Conservation (phyloP, 108 stramenopile genomes). For the Nannochloropsis salina region DNA sequence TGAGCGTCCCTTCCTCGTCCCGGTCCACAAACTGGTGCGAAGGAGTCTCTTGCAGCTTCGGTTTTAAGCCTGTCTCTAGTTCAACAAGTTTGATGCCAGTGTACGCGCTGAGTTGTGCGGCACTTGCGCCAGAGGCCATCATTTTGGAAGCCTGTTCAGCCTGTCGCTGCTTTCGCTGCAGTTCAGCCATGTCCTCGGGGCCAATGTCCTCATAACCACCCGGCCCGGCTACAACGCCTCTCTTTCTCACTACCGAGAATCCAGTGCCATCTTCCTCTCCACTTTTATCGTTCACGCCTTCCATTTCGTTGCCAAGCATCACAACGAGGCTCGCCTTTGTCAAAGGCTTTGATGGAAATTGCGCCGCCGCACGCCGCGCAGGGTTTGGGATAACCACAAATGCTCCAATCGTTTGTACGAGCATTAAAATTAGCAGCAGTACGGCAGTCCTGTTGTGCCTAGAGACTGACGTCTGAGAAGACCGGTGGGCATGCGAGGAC, state of each 20-base stretch:
- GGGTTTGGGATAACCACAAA: too few relatives aligned
- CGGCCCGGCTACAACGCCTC: not conserved
- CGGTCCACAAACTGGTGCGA: slow-evolving; percentile 27
- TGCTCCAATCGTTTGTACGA: too few relatives aligned
- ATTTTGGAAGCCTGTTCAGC: not conserved
- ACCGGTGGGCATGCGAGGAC: too few relatives aligned
- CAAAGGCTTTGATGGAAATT: too few relatives aligned
- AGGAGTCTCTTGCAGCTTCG: slow-evolving; percentile 30
- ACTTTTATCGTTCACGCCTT: not conserved
- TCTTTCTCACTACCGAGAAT: not conserved
- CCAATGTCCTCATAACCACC: not conserved
- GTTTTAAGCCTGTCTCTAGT: not conserved
- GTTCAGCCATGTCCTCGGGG: not conserved
- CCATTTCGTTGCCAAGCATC: not conserved
- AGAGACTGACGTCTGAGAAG: too few relatives aligned
- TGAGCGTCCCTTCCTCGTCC: slow-evolving; percentile 25
- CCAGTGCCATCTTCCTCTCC: not conserved
- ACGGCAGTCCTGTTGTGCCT: too few relatives aligned
- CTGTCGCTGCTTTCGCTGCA: not conserved
- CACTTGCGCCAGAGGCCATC: not conserved
- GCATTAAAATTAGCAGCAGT: too few relatives aligned
- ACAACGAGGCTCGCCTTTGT: too few relatives aligned
- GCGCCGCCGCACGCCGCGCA: too few relatives aligned
- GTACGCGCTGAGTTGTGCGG: not conserved
- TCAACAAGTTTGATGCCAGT: not conserved